Percentiles rank a stretch among this genome's conserved stretches.
Evolutionary conservation across 176 grass and related monocot species (phyloP).

Genomic region (Dactylis glomerata): DNA sequence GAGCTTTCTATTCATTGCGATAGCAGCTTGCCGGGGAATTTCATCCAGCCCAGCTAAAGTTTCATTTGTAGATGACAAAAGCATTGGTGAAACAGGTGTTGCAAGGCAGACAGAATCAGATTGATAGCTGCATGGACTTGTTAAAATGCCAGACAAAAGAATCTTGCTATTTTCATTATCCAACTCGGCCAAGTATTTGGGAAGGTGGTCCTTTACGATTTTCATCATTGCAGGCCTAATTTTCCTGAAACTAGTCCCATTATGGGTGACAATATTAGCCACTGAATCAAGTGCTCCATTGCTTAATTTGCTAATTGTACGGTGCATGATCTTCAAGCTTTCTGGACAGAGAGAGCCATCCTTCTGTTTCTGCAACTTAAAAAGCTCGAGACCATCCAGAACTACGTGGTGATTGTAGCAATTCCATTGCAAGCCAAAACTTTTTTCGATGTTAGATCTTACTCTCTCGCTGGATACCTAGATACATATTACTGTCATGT

Average conservation of each 20-base stretch:
- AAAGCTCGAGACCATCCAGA: constrained; percentile 22
- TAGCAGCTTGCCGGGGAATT: constrained; percentile 25
- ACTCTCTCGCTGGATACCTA: constrained; percentile 30
- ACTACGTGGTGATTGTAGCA: constrained; percentile 26
- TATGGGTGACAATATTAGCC: constrained; percentile 13
- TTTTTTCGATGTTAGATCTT: not conserved
- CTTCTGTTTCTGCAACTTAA: constrained; percentile 17
- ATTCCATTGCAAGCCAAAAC: constrained; percentile 14
- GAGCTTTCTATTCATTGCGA: constrained; percentile 42
- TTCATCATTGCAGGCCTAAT: constrained; percentile 24
- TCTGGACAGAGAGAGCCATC: constrained; percentile 1
- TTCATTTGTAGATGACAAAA: constrained; percentile 34
- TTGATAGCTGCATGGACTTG: constrained; percentile 31
- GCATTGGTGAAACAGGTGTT: constrained; percentile 25
- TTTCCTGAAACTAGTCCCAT: not conserved
- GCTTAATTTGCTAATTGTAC: constrained; percentile 15
- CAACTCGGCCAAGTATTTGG: constrained; percentile 24
- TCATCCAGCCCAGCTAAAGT: constrained; percentile 26
- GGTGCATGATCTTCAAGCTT: not conserved
- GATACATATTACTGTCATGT: not conserved
- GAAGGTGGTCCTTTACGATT: constrained; percentile 31
- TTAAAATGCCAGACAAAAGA: constrained; percentile 25
- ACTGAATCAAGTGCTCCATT: constrained; percentile 34
- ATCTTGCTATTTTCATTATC: not conserved
- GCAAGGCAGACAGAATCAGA: constrained; percentile 29